Evolutionary conservation across 139 green algal species (phyloP).

Genomic region (Coelastrella sp.): DNA sequence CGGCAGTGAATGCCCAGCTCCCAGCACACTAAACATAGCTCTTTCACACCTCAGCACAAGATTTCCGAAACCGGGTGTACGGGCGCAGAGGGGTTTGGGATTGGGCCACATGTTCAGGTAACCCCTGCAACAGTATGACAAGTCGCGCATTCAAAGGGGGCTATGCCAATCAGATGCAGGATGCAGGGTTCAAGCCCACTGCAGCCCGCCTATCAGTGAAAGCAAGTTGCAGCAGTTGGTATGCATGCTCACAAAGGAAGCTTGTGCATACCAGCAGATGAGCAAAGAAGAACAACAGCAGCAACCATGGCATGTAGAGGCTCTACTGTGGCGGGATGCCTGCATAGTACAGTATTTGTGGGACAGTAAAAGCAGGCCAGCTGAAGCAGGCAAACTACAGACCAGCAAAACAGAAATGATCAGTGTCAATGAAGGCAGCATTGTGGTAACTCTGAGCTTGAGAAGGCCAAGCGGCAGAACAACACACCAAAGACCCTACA

Average conservation of each 20-base stretch:
- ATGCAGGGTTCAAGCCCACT: background rate
- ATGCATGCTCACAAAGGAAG: background rate
- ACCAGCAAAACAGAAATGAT: background rate
- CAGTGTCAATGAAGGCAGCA: background rate
- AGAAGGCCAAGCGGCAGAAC: background rate
- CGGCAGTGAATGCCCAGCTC: constrained; percentile 12
- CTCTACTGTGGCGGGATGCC: background rate
- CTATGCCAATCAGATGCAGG: constrained; percentile 41
- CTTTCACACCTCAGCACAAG: constrained; percentile 32
- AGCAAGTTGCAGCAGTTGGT: constrained; percentile 38
- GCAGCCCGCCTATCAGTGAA: constrained; percentile 14
- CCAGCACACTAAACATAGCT: background rate
- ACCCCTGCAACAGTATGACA: constrained; percentile 40
- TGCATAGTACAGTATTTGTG: constrained; percentile 9
- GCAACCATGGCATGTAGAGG: constrained; percentile 34
- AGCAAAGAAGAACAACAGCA: background rate
- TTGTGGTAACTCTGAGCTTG: background rate
- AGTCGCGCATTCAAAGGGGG: constrained; percentile 31
- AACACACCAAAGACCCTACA: background rate
- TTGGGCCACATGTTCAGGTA: background rate
- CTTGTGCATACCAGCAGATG: background rate
- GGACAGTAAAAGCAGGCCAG: constrained; percentile 18
- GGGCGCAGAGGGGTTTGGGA: constrained; percentile 15
- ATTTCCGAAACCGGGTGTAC: background rate
- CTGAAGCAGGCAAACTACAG: background rate